A percentile compares a stretch with the other conserved stretches of the same genome.
Conservation (phyloP, 176 grass and related monocot species). For the Triticum timopheevii region DNA sequence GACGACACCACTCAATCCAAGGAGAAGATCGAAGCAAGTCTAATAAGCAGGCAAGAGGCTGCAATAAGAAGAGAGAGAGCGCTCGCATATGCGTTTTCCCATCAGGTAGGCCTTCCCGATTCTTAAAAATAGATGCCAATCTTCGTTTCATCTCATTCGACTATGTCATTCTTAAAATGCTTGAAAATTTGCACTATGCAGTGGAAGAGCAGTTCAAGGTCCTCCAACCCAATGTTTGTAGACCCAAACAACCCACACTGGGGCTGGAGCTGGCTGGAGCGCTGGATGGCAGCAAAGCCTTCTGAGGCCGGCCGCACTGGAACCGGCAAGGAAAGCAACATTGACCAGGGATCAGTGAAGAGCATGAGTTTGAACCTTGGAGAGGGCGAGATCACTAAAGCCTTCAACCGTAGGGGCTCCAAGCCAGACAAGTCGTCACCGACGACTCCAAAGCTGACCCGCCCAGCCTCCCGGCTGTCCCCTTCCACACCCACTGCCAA, state of each 20-base stretch:
- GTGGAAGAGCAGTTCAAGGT: slow-evolving; percentile 94
- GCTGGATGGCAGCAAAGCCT: slow-evolving; percentile 95
- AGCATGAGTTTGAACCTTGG: slow-evolving; percentile 49
- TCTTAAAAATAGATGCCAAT: slow-evolving; percentile 10
- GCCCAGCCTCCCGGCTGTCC: slow-evolving; percentile 43
- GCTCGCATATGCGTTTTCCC: slow-evolving; percentile 93
- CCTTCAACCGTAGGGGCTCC: slow-evolving; percentile 67
- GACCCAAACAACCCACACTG: slow-evolving; percentile 90
- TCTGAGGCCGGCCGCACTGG: slow-evolving; percentile 59
- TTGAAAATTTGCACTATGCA: slow-evolving; percentile 40
- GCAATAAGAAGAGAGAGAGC: slow-evolving; percentile 87
- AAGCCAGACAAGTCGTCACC: slow-evolving; percentile 57
- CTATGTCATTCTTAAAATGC: slow-evolving; percentile 1
- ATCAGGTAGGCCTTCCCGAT: slow-evolving; percentile 65
- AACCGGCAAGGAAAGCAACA: slow-evolving; percentile 61
- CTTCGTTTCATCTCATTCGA: neutral
- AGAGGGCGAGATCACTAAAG: slow-evolving; percentile 89
- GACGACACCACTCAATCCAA: slow-evolving; percentile 93
- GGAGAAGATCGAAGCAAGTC: slow-evolving; percentile 84
- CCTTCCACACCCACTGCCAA: slow-evolving; percentile 59
- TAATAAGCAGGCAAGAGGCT: slow-evolving; percentile 94
- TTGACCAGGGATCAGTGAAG: slow-evolving; percentile 52
- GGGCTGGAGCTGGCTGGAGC: slow-evolving; percentile 99
- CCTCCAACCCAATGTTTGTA: slow-evolving; percentile 87
- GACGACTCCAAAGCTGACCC: slow-evolving; percentile 48